Base-by-base conservation (phyloP, 2,329 filamentous ascomycete genomes). In the Gnomoniopsis sp. region DNA sequence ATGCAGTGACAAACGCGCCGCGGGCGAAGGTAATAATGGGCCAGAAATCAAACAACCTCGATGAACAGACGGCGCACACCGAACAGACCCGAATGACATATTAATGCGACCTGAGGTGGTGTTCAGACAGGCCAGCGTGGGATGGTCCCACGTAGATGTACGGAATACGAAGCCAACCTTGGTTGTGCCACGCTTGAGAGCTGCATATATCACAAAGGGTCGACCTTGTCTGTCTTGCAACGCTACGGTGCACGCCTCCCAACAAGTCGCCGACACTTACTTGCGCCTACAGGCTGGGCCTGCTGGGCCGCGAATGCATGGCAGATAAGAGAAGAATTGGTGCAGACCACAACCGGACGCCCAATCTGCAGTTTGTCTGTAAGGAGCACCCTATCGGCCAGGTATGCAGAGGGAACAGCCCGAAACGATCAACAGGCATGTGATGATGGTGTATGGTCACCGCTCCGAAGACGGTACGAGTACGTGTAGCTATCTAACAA, bases 211-310 rank as follows among this genome's bases (percentile, higher is more conserved):
- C 44, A 44, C 38, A 57, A 52, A 58, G 55, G 58, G 58, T 36
- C 30, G 22, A 48, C 55, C 59, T 47, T 60, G 59, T 41, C 34
- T 33, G 26, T 46, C 15, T 55, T 15, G 34, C 50, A 15, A 41
- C 38, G 12, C 38, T 41, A n/a, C 14, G 14, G 14, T 41, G 38
- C 38, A 51, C 15, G 19, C 43, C 19, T 46, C 19, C 43, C 43
- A 41, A 15, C 33, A 60, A 50, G 58, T 58, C 38, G 36, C 34
- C 30, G 56, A 26, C 57, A 57, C 58, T 51, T 60, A 53, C 58
- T 47, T 53, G 22, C 7, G n/a, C 21, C 43, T n/a, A 12, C 7
- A 6, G 36, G 26, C 26, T 30, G 26, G 26, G 26, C 26, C 26
- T 30, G 36, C 12, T 41, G 36, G 12, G 36, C 36, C 36, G 36